Evolutionary conservation across 257 asterid species (phyloP).

Genomic region (Verbena officinalis): DNA sequence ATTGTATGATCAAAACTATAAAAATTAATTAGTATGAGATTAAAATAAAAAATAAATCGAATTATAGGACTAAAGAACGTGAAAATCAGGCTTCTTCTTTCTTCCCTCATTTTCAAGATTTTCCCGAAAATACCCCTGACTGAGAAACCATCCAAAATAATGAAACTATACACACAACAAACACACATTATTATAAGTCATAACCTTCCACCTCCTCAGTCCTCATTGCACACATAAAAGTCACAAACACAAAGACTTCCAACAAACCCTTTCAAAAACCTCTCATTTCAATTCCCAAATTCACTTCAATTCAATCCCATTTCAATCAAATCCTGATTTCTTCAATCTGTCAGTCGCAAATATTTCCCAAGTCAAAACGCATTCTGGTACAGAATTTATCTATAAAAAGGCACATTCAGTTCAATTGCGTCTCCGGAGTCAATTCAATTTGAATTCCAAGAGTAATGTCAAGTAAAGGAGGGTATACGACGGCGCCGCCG

Average conservation of each 20-base stretch:
- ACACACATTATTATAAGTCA: constrained; percentile 31
- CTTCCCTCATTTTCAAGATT: not conserved
- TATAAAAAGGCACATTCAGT: constrained; percentile 28
- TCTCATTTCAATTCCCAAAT: constrained; percentile 28
- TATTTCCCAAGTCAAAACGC: constrained; percentile 20
- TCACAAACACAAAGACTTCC: constrained; percentile 12
- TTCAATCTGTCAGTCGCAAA: constrained; percentile 27
- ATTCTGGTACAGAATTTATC: constrained; percentile 22
- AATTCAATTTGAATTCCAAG: constrained; percentile 17
- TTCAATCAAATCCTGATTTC: constrained; percentile 30
- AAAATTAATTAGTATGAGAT: too few species aligned
- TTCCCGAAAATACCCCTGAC: constrained; percentile 39
- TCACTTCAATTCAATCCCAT: constrained; percentile 37
- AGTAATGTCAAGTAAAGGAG: constrained; percentile 68
- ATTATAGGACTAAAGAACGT: too few species aligned
- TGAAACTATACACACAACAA: constrained; percentile 25
- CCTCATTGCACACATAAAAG: constrained; percentile 28
- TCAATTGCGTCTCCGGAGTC: constrained; percentile 12
- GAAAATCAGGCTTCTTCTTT: too few species aligned
- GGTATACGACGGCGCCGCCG: constrained; percentile 53
- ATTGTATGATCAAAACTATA: too few species aligned
- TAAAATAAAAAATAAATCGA: too few species aligned
- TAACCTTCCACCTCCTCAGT: constrained; percentile 37
- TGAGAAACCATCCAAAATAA: constrained; percentile 33
- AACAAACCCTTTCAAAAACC: constrained; percentile 46